Evolutionary conservation across 768 basidiomycete genomes (phyloP).

Genomic region (Boletus speciosus): DNA sequence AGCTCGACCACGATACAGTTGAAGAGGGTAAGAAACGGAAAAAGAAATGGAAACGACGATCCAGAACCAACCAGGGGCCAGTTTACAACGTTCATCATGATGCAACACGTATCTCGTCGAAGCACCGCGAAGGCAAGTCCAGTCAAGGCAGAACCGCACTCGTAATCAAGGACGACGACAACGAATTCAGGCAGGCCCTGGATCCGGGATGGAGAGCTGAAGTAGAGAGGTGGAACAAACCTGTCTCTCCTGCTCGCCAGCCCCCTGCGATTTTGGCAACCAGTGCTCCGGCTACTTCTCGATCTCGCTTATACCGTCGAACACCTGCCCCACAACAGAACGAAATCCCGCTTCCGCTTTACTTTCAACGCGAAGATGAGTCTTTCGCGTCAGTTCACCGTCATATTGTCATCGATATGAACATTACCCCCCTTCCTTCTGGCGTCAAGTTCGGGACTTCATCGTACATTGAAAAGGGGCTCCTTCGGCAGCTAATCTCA

Average conservation of each 20-base stretch:
- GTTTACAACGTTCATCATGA: slow-evolving; percentile 39
- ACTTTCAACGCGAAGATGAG: slow-evolving; percentile 14
- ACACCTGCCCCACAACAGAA: slow-evolving; percentile 7
- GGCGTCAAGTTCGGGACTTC: slow-evolving; percentile 49
- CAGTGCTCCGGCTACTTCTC: slow-evolving; percentile 4
- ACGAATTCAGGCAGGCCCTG: slow-evolving; percentile 40
- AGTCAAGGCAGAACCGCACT: slow-evolving; percentile 24
- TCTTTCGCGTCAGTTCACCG: slow-evolving; percentile 5
- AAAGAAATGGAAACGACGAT: slow-evolving; percentile 29
- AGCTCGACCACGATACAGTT: slow-evolving; percentile 1
- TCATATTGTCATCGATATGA: slow-evolving; percentile 46
- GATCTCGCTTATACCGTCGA: slow-evolving; percentile 15
- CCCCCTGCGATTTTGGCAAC: slow-evolving; percentile 3
- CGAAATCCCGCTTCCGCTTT: slow-evolving; percentile 12
- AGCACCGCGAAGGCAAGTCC: slow-evolving; percentile 12
- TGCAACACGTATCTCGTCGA: slow-evolving; percentile 36
- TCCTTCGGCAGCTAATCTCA: slow-evolving; percentile 55
- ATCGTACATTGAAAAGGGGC: slow-evolving; percentile 59
- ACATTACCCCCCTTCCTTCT: slow-evolving; percentile 45
- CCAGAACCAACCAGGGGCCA: slow-evolving; percentile 27
- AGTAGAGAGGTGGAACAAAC: slow-evolving; percentile 31
- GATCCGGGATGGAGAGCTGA: slow-evolving; percentile 37
- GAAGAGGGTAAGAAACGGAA: slow-evolving; percentile 12
- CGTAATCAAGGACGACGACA: slow-evolving; percentile 45
- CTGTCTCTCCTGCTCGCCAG: slow-evolving; percentile 13